phyloP scores from a whole-genome alignment of 2,329 filamentous ascomycete genomes.

The Myriangium duriaei region DNA sequence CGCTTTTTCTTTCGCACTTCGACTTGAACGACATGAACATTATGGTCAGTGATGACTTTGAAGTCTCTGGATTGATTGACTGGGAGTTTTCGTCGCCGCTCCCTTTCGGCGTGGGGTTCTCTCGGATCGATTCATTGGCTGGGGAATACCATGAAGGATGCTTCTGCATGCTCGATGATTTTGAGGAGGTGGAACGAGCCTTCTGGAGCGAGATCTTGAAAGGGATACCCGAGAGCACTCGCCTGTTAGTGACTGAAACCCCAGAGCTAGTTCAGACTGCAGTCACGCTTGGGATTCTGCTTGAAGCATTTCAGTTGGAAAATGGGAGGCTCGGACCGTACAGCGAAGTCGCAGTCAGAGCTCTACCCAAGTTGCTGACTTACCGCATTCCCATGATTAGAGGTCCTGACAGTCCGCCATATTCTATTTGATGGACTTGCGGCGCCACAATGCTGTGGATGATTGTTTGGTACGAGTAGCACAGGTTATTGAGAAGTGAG shows the following conservation, averaged over 20 bases:
- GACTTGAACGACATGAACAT: slow-evolving; percentile 15
- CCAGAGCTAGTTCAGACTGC: slow-evolving; percentile 6
- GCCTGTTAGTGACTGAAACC: not conserved
- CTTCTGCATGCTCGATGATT: not conserved
- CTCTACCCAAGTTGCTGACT: slow-evolving; percentile 5
- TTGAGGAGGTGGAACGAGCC: not conserved
- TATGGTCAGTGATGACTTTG: slow-evolving; percentile 13
- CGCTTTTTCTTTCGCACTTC: slow-evolving; percentile 14
- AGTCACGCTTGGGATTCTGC: slow-evolving; percentile 12
- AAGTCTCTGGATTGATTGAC: slow-evolving; percentile 15
- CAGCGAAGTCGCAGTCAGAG: slow-evolving; percentile 11
- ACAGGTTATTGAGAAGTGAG: no score
- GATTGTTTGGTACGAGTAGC: no score
- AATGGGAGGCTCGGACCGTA: slow-evolving; percentile 11
- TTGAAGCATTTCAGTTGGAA: slow-evolving; percentile 13
- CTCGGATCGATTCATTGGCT: slow-evolving; percentile 12
- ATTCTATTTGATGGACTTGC: no score
- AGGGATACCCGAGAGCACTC: not conserved
- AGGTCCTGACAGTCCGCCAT: slow-evolving; percentile 1
- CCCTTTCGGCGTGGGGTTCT: slow-evolving; percentile 15
- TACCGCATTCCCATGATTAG: slow-evolving; percentile 1
- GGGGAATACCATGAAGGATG: not conserved
- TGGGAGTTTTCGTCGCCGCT: slow-evolving; percentile 15
- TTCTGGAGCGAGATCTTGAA: not conserved
- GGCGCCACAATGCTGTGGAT: no score